Percentiles rank a stretch among this genome's conserved stretches.
Conservation (phyloP, 148 eudicot genomes). For the Silene conica region DNA sequence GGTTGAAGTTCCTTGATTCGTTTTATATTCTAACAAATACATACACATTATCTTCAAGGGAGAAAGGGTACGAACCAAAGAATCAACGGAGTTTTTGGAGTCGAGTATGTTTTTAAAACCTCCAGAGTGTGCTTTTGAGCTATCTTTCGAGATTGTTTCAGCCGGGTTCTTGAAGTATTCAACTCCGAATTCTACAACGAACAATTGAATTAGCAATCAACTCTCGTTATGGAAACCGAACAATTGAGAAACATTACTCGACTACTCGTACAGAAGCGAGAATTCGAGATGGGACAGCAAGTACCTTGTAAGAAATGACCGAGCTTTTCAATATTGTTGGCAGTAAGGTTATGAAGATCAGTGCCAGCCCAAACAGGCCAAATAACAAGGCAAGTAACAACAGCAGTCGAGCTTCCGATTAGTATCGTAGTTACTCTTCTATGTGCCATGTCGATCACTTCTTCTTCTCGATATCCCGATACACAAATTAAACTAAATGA, state of each 20-base stretch:
- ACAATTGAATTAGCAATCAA: neutral
- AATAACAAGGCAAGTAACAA: constrained; percentile 38
- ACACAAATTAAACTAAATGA: constrained; percentile 56
- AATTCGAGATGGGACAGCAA: neutral
- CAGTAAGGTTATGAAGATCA: constrained; percentile 53
- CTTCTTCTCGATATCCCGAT: constrained; percentile 49
- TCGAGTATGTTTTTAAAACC: constrained; percentile 45
- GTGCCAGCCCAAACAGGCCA: constrained; percentile 80
- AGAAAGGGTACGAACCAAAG: constrained; percentile 39
- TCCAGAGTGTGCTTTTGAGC: constrained; percentile 22
- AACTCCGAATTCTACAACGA: constrained; percentile 47
- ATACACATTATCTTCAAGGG: neutral
- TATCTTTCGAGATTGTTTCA: constrained; percentile 21
- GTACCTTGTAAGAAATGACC: constrained; percentile 52
- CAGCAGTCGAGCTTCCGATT: constrained; percentile 46
- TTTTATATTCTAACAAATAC: no score
- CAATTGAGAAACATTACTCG: no score
- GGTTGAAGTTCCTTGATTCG: no score
- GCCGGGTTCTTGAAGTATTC: constrained; percentile 41
- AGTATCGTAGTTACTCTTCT: constrained; percentile 46
- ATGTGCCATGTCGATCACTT: constrained; percentile 43
- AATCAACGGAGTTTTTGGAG: constrained; percentile 53
- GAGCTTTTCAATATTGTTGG: constrained; percentile 41
- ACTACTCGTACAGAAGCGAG: no score
- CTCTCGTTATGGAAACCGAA: no score